Percentiles rank a stretch among this genome's conserved stretches.
These are phyloP conservation scores for Aegilops longissima DNA, from an alignment of 176 grass and related monocot species.

Conservation along the genomic window DNA sequence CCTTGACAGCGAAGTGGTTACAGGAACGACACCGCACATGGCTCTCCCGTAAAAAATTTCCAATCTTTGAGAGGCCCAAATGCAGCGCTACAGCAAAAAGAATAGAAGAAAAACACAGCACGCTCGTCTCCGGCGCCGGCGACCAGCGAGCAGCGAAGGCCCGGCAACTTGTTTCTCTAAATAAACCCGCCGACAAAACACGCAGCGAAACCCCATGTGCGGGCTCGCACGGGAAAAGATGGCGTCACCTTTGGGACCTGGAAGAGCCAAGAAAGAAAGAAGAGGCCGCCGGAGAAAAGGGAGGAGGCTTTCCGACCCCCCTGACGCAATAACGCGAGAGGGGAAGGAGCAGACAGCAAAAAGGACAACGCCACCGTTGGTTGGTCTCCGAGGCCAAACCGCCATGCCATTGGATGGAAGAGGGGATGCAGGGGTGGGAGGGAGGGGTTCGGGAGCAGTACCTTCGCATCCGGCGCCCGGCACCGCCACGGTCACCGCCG, in stretches of 20 bases:
- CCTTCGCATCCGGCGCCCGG: conserved; percentile 31
- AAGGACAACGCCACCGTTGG: too few relatives aligned
- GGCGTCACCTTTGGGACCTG: not conserved
- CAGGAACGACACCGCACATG: not conserved
- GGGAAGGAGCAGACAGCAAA: not conserved
- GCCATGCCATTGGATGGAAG: conserved; percentile 17
- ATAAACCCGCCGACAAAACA: not conserved
- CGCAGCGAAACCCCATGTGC: not conserved
- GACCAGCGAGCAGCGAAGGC: not conserved
- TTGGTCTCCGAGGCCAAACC: not conserved
- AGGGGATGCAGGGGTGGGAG: not conserved
- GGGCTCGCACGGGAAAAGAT: not conserved
- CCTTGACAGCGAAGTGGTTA: not conserved
- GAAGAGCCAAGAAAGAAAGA: not conserved
- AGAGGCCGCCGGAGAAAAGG: not conserved
- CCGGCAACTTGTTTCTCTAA: not conserved
- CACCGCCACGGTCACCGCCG: not conserved
- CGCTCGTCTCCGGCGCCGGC: not conserved
- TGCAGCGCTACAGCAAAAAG: not conserved
- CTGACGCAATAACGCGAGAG: not conserved
- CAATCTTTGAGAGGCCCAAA: not conserved
- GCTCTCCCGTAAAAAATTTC: not conserved
- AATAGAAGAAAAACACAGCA: not conserved
- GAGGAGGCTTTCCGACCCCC: not conserved
- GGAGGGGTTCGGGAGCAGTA: not conserved